Evolutionary conservation across 2,329 filamentous ascomycete genomes (phyloP).

Genomic region (Beauveria sp.): DNA sequence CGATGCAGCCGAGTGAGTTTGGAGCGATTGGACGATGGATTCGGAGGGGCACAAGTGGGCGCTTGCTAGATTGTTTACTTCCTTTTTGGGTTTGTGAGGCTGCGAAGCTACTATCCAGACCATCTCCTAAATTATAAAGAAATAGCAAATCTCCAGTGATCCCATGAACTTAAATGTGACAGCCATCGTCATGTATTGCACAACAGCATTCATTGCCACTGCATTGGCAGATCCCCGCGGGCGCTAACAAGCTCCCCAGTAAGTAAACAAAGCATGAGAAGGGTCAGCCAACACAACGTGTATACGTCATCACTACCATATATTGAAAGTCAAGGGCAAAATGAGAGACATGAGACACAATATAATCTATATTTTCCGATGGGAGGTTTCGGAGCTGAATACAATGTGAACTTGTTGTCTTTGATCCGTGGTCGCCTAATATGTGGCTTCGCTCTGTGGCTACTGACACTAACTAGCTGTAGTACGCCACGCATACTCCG

Average conservation of each 20-base stretch:
- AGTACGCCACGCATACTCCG: not conserved
- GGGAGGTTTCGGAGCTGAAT: not conserved
- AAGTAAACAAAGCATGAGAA: not conserved
- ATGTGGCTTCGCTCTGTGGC: too few relatives aligned
- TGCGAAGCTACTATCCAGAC: not conserved
- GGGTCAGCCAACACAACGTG: not conserved
- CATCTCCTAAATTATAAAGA: not conserved
- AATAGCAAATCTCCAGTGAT: not conserved
- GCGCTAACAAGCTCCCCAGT: not conserved
- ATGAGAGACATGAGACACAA: not conserved
- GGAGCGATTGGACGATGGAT: slow-evolving; percentile 1
- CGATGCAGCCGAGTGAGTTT: not conserved
- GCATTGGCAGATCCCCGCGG: too few relatives aligned
- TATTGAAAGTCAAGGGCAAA: not conserved
- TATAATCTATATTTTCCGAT: not conserved
- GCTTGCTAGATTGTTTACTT: slow-evolving; percentile 5
- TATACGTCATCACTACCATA: not conserved
- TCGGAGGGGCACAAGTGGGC: not conserved
- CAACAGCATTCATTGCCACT: too few relatives aligned
- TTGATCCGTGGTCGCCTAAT: not conserved
- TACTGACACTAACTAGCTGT: not conserved
- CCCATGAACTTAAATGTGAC: not conserved
- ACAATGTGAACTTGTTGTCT: not conserved
- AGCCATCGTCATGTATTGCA: not conserved
- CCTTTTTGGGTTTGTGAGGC: not conserved